Evolutionary conservation across 257 asterid species (phyloP).

Genomic region (Ophiorrhiza pumila): DNA sequence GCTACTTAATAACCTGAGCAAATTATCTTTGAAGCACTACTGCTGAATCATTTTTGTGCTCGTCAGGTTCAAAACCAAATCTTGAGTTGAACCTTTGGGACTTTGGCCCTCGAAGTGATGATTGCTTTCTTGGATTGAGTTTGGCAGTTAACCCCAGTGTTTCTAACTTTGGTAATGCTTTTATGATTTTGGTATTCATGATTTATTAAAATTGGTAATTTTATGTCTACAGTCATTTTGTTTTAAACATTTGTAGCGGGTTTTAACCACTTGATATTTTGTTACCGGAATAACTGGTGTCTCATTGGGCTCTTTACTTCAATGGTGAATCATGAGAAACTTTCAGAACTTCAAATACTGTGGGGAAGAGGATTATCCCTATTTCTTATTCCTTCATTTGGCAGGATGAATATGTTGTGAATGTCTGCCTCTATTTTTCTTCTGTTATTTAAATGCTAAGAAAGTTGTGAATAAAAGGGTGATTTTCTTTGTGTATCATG

Average conservation of each 20-base stretch:
- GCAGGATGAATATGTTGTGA: neutral
- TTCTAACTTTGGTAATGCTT: constrained; percentile 56
- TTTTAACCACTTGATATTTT: neutral
- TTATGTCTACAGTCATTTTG: neutral
- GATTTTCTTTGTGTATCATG: neutral
- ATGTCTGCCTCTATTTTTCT: neutral
- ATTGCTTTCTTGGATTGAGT: constrained; percentile 91
- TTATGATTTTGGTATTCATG: neutral
- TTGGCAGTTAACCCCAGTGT: constrained; percentile 88
- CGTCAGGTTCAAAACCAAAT: constrained; percentile 78
- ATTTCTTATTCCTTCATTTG: neutral
- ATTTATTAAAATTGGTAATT: constrained; percentile 7
- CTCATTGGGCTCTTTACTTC: neutral
- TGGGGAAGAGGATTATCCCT: neutral
- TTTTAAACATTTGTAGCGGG: neutral
- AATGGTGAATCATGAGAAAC: neutral
- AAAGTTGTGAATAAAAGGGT: neutral
- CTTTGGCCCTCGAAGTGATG: constrained; percentile 64
- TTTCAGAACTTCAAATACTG: neutral
- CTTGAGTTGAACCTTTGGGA: constrained; percentile 96
- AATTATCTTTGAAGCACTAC: neutral
- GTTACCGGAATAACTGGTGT: neutral
- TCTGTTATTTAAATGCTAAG: neutral
- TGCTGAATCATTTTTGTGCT: neutral
- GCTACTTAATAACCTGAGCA: constrained; percentile 19